Conservation (phyloP, 148 eudicot genomes). For the Pouteria glomerata region DNA sequence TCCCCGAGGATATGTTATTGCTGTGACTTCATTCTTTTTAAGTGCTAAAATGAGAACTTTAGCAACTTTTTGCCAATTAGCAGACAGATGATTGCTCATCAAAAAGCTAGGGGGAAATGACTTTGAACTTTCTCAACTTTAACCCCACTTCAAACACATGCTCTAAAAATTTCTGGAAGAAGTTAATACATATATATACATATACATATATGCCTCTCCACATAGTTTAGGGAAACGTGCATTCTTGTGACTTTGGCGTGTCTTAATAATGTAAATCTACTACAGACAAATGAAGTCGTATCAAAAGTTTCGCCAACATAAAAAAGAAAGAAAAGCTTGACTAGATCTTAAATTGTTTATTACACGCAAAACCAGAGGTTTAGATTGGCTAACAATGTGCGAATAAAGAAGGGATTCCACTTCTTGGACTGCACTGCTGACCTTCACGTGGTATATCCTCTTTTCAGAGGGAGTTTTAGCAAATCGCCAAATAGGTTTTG, state of each 20-base stretch:
- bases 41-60: not conserved
- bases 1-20: too few relatives aligned
- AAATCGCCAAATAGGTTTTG: slow-evolving; percentile 12
- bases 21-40: too few relatives aligned
- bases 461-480: not conserved
- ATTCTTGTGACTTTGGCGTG: not conserved
- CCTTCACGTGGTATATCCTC: slow-evolving; percentile 25
- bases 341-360: not conserved
- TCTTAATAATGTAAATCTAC: not conserved
- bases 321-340: not conserved
- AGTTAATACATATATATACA: too few relatives aligned
- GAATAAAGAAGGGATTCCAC: not conserved
- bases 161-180: not conserved
- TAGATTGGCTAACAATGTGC: not conserved
- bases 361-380: not conserved
- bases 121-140: too few relatives aligned
- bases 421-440: slow-evolving; percentile 4
- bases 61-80: not conserved
- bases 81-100: not conserved
- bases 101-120: too few relatives aligned
- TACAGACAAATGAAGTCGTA: not conserved
- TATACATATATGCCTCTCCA: not conserved
- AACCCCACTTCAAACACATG: not conserved
- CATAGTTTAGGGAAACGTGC: not conserved
- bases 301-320: not conserved